Base-by-base conservation (phyloP, 176 grass and related monocot genomes). In the Thinopyrum elongatum region DNA sequence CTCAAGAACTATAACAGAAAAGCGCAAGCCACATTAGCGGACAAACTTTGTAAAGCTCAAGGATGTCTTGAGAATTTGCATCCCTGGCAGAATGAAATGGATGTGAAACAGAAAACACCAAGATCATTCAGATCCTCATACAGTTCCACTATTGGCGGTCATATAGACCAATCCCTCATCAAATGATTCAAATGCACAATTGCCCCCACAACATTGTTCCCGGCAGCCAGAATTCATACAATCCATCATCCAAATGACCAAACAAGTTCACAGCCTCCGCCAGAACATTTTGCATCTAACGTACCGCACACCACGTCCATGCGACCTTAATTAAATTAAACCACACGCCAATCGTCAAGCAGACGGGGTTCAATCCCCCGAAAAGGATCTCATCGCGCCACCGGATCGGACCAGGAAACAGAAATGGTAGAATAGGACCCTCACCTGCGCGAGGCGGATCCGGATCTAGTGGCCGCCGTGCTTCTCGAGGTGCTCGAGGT, bases 401-500 rank as follows among this genome's bases (percentile, higher is more conserved):
- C 15, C 71, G 3, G 46, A 84, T 46, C 11, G 27, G 10, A 87
- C 61, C 35, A 60, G 76, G 21, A 33, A 8, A 68, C 62, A 21
- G 41, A 5, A 39, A 72, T 57, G 53, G 1, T 15, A 14, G 5
- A 46, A 34, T 21, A 27, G 16, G 65, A 51, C 5, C 16, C 8
- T 51, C 27, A 77, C 82, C 82, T 79, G 70, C 47, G 35, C 66
- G 80, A 7, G 25, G 39, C 44, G 71, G 53, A 3, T 12, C 41
- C 23, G 28, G 88, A 65, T 86, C 65, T 87, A 94, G 88, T 94
- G 93, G 31, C 83, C 88, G 36, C 85, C 93, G 80, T 87, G 90
- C 78, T 95, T 86, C 80, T 93, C 93, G 13, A 89, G 91, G 60
- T 98, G 91, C 83, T 86, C 93, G 74, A 95, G 91, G 60, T 95